Evolutionary conservation across 208 protist genomes (phyloP).

Genomic region (Histomonas meleagridis): DNA sequence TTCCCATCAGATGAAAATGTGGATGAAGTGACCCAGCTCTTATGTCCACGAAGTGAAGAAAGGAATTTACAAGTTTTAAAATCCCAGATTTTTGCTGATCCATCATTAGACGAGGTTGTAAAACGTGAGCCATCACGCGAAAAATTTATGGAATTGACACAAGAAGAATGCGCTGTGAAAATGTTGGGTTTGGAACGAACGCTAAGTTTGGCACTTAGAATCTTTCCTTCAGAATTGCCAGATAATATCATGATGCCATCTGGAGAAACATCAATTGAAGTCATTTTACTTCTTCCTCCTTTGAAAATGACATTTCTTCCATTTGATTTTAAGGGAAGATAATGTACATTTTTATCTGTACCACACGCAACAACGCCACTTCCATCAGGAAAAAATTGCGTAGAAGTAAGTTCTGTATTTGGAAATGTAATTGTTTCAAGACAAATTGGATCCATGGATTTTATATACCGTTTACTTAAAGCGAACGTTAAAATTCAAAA

Average conservation of each 20-base stretch:
- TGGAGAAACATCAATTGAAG: neutral
- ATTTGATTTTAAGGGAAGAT: neutral
- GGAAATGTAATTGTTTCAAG: too few species aligned
- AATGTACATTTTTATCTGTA: neutral
- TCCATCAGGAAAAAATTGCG: neutral
- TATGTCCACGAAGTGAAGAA: neutral
- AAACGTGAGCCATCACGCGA: neutral
- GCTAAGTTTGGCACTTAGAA: neutral
- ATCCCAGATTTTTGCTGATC: neutral
- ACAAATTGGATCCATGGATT: too few species aligned
- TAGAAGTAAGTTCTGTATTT: neutral
- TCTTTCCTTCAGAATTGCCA: neutral
- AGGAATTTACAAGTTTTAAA: neutral
- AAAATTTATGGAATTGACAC: conserved; percentile 7
- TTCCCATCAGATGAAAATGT: conserved; percentile 26
- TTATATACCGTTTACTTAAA: too few species aligned
- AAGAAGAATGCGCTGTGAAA: neutral
- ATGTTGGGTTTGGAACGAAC: neutral
- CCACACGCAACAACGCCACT: neutral
- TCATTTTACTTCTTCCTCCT: neutral
- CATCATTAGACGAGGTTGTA: conserved; percentile 13
- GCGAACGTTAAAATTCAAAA: too few species aligned
- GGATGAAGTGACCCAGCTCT: neutral
- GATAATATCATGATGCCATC: neutral
- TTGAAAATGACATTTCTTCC: neutral